Base-by-base conservation (phyloP, 257 asterid species). In the Salvia rosmarinus region DNA sequence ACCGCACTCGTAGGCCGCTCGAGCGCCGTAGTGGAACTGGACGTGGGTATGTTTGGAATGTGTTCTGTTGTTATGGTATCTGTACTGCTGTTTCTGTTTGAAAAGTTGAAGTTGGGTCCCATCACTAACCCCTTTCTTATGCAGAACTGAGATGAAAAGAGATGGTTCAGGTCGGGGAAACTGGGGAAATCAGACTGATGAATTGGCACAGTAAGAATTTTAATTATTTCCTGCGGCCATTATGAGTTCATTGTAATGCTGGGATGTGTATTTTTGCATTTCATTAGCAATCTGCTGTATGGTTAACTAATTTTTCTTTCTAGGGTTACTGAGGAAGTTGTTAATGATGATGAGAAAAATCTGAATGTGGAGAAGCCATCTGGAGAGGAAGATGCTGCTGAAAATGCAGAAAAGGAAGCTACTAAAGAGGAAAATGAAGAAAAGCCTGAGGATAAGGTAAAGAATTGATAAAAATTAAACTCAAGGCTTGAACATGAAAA, bases 1-100 rank as follows among this genome's bases (percentile, higher is more conserved):
- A 87, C 30, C 85, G 83, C 35, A 83, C 89, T 56, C 88, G 88
- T 43, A 79, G 94, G 77, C n/a, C 68, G n/a, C 82, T 79, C 52
- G 96, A 88, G 17, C 92, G 93, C 13, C 90, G 75, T 35, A 89
- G 90, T 85, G 98, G 95, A 70, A 86, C 95, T 67, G 90, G 95
- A 1, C 89, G 84, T 7, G 94, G 95, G 98, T 91, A 83, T 4
- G 67, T 49, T 8, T 52, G 4, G 17, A 10, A n/a, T 42, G 4
- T 43, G 50, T 47, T 5, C 4, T 32, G 70, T 1, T 47, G 54
- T 9, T 4, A 70, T 55, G n/a, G 23, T 34, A 10, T 42, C 32
- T 13, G 0, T 30, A n/a, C 32, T 74, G 19, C 19, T 65, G 42
- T 25, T 17, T 34, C 16, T 72, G 50, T 30, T 23, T 20, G 6